phyloP scores from a whole-genome alignment of 2,329 filamentous ascomycete species.

The Stemphylium lycopersici region DNA sequence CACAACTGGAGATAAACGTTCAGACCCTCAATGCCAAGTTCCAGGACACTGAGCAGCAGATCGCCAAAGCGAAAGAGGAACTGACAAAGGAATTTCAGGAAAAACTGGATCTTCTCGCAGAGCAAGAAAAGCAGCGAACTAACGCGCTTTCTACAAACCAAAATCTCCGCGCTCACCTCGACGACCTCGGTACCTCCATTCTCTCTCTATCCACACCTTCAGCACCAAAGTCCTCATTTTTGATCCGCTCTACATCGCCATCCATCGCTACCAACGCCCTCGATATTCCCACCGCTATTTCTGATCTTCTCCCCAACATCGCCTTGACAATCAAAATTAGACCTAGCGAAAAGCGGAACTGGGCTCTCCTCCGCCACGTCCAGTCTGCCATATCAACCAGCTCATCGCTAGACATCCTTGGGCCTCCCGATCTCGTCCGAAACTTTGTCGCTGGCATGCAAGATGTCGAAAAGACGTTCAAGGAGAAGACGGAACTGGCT shows the following conservation, averaged over 20 bases:
- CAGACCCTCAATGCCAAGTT: too few relatives aligned
- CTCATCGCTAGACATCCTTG: constrained; percentile 16
- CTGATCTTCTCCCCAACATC: background rate
- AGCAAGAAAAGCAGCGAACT: too few relatives aligned
- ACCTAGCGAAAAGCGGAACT: constrained; percentile 2
- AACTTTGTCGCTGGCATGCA: constrained; percentile 15
- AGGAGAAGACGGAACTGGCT: background rate
- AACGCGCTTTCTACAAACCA: background rate
- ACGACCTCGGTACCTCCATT: background rate
- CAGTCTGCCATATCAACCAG: constrained; percentile 9
- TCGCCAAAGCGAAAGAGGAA: too few relatives aligned
- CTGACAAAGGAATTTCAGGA: too few relatives aligned
- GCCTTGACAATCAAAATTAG: constrained; percentile 19
- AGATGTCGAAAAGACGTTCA: constrained; percentile 1
- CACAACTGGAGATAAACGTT: too few relatives aligned
- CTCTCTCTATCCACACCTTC: background rate
- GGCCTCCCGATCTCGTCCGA: constrained; percentile 7
- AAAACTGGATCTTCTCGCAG: too few relatives aligned
- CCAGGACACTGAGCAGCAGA: too few relatives aligned
- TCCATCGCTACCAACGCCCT: background rate
- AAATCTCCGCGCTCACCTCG: background rate
- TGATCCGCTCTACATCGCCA: background rate
- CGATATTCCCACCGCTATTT: background rate
- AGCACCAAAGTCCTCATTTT: too few relatives aligned
- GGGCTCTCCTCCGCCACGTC: constrained; percentile 14